Evolutionary conservation across 2,329 filamentous ascomycete species (phyloP).

Genomic region (Colletotrichum sp.): DNA sequence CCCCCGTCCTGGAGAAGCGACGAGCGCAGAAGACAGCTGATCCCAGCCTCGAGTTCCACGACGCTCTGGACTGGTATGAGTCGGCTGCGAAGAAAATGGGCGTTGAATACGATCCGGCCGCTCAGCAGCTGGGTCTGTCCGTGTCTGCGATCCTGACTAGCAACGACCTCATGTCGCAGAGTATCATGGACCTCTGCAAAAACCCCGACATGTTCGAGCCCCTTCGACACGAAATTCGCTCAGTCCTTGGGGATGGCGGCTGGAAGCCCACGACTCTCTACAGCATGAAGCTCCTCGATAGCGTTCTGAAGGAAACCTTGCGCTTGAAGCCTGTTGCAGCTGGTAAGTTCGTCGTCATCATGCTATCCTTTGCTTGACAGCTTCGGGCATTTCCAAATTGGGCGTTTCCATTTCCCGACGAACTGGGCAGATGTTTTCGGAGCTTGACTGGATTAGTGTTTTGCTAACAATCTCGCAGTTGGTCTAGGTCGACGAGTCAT

Average conservation of each 20-base stretch:
- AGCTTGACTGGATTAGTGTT: not conserved
- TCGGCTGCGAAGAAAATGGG: not conserved
- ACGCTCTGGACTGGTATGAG: slow-evolving; percentile 26
- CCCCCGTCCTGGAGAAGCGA: slow-evolving; percentile 20
- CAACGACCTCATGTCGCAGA: slow-evolving; percentile 24
- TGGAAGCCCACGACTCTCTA: not conserved
- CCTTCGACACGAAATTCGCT: slow-evolving; percentile 24
- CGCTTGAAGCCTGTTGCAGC: slow-evolving; percentile 8
- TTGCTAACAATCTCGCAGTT: not conserved
- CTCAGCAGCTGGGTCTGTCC: slow-evolving; percentile 24
- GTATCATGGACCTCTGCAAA: slow-evolving; percentile 23
- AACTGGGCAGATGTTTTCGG: not conserved
- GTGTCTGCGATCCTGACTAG: slow-evolving; percentile 27
- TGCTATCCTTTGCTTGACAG: not conserved
- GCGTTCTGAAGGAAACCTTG: slow-evolving; percentile 15
- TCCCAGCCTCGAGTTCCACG: slow-evolving; percentile 9
- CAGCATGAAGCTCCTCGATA: slow-evolving; percentile 14
- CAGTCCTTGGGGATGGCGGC: not conserved
- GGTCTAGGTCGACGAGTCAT: not conserved
- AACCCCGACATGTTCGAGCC: slow-evolving; percentile 24
- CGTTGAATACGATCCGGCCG: not conserved
- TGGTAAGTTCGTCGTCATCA: not conserved
- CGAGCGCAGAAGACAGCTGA: slow-evolving; percentile 11
- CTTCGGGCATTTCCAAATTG: not conserved
- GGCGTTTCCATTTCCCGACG: not conserved